Evolutionary conservation across 306 rosid species (phyloP), one percentile per base, ranked within the genome.

Genomic region (Albizia julibrissin): DNA sequence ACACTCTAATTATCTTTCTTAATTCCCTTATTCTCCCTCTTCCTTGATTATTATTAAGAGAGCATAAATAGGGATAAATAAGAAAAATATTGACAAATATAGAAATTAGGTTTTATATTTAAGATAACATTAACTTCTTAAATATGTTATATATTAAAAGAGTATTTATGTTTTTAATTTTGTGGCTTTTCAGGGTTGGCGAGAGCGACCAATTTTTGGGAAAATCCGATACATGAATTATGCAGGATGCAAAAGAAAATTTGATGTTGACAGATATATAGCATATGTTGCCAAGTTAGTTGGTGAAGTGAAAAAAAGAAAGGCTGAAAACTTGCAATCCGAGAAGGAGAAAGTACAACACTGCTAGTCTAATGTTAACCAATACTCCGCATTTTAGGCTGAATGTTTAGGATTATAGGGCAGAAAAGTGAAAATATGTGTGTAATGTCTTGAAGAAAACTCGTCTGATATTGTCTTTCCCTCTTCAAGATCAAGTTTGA

Each of bases 171-270:
- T 42, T 42, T 42, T 46, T 46, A 18, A 10, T 44, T 42, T 43
- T 14, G n/a, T 40, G 52, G 83, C 37, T 54, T 83, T 87, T 70
- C 90, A 95, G 98, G 98, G 99, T 69, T 95, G 98, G 99, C 79
- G 80, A 79, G 98, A 93, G 86, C 89, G 98, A 10, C 91, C 97
- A 1, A 0, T 95, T 52, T 95, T 90, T 44, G 99, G 99, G 80
- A 95, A 95, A 89, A 93, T 95, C 73, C 92, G 99, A 10, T 91
- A 91, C 85, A 95, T 95, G 98, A 95, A 93, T 81, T 91, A 81
- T 52, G 98, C 91, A 50, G 97, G 99, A 19, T 95, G 98, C 93
- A 93, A 93, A 88, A 93, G 99, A 84, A 95, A 95, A 89, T 93
- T 92, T 81, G 93, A 91, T 29, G 98, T 95, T 0, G 95, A 95